Base-by-base conservation (phyloP, 2,329 filamentous ascomycete genomes). In the Scedosporium apiospermum region DNA sequence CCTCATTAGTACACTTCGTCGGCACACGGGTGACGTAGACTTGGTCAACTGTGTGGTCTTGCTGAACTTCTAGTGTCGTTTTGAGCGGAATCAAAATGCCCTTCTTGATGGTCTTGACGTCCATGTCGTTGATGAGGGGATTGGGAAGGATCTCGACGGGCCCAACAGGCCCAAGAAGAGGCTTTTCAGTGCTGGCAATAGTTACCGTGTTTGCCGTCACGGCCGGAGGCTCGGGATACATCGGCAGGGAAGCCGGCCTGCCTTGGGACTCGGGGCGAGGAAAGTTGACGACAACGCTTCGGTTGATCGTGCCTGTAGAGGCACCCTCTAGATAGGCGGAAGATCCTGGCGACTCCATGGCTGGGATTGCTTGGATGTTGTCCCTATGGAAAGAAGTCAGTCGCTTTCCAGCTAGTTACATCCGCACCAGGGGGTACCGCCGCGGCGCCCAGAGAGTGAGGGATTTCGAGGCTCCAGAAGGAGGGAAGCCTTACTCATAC, bases 11-110 rank as follows among this genome's bases (percentile, higher is more conserved):
- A 68, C 82, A 81, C 73, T 87, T 89, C 66, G 86, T 84, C 57
- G 89, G 89, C 62, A 89, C 83, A 69, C 88, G 82, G 59, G 90
- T 88, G 65, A 91, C 84, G 72, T 88, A 89, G 62, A 87, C 87
- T 64, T 83, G 79, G 59, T 88, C 81, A 65, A 83, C 75, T 44
- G 75, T 75, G 64, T 87, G 80, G 62, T 84, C 82, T 66, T 86
- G 82, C 60, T 81, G 78, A 61, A 86, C 78, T 71, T 88, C 86
- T 57, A 87, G 79, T 1, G 81, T 83, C 3, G 86, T 88, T 73
- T 87, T 88, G 58, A 88, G 76, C 34, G 85, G 84, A 53, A 87
- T 81, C 57, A 88, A 71, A 38, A 83, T 80, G 16, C 81, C 81
- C 21, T 74, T 73, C 18, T 77, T 72, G 26, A 77, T 67, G 23